Percentiles rank a stretch among this genome's conserved stretches.
Evolutionary conservation across 495 filamentous ascomycete species (phyloP).

Genomic region (Bryoglossum gracile): DNA sequence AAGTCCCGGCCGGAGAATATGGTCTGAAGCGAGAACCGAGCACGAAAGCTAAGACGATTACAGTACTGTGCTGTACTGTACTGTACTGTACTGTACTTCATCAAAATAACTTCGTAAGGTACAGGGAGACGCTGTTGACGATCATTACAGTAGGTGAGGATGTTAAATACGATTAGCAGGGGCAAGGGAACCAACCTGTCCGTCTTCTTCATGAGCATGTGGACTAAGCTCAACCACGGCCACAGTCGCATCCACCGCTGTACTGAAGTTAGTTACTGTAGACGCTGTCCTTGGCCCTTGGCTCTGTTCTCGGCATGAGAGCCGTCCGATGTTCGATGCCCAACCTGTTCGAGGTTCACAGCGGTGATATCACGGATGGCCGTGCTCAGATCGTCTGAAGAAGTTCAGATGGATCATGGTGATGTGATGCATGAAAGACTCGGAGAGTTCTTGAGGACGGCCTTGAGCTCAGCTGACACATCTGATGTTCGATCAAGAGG

Average conservation of each 20-base stretch:
- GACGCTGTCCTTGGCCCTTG: no score
- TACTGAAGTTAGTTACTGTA: no score
- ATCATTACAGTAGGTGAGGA: slow-evolving; percentile 11
- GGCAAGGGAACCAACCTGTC: neutral
- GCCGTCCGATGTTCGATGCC: no score
- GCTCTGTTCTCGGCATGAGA: no score
- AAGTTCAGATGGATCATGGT: neutral
- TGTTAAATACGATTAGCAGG: slow-evolving; percentile 3
- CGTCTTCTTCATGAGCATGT: slow-evolving; percentile 16
- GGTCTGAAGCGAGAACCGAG: neutral
- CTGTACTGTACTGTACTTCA: neutral
- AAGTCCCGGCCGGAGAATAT: neutral
- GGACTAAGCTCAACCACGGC: slow-evolving; percentile 20
- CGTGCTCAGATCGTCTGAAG: neutral
- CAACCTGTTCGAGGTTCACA: no score
- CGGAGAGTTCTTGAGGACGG: neutral
- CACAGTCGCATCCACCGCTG: no score
- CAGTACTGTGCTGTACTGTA: neutral
- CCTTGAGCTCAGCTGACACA: neutral
- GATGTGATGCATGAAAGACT: neutral
- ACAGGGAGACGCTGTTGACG: neutral
- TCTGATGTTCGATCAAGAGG: neutral
- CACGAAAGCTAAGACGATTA: neutral
- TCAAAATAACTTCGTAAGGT: slow-evolving; percentile 7
- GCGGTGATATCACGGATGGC: no score